phyloP scores from a whole-genome alignment of 169 alveolate genomes.

The Plasmodium cynomolgi region DNA sequence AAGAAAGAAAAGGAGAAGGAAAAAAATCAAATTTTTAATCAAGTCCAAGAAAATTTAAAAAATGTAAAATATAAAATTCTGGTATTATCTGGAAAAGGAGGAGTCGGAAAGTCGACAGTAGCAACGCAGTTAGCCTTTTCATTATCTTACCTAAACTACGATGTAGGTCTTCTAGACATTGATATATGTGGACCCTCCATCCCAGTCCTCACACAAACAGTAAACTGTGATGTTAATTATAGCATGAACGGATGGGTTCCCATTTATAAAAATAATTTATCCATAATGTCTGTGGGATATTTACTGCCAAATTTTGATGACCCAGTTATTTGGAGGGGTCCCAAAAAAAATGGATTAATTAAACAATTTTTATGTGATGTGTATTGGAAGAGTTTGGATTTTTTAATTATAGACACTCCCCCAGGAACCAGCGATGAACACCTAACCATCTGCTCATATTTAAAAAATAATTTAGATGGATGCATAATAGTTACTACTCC shows the following conservation, averaged over 20 bases:
- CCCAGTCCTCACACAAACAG: slow-evolving; percentile 96
- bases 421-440: slow-evolving; percentile 99
- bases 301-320: slow-evolving; percentile 94
- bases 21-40: slow-evolving; percentile 78
- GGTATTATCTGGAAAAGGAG: slow-evolving; percentile 99
- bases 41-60: slow-evolving; percentile 88
- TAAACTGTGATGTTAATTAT: slow-evolving; percentile 94
- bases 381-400: slow-evolving; percentile 97
- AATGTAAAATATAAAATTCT: slow-evolving; percentile 91
- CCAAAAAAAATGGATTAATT: slow-evolving; percentile 95
- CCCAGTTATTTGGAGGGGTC: slow-evolving; percentile 99
- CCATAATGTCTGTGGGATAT: slow-evolving; percentile 98
- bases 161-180: slow-evolving; percentile 96
- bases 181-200: slow-evolving; percentile 99
- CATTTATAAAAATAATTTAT: slow-evolving; percentile 94
- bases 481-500: slow-evolving; percentile 92
- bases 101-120: slow-evolving; percentile 99
- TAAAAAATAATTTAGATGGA: slow-evolving; percentile 90
- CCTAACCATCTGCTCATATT: slow-evolving; percentile 92
- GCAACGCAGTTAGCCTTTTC: slow-evolving; percentile 94
- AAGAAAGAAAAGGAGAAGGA: slow-evolving; percentile 72
- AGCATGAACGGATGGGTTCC: slow-evolving; percentile 98
- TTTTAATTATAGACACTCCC: slow-evolving; percentile 97
- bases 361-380: slow-evolving; percentile 97
- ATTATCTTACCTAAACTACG: slow-evolving; percentile 83